A percentile compares a stretch with the other conserved stretches of the same genome.
phyloP scores from a whole-genome alignment of 2,329 filamentous ascomycete genomes.

The Colletotrichum simmondsii region DNA sequence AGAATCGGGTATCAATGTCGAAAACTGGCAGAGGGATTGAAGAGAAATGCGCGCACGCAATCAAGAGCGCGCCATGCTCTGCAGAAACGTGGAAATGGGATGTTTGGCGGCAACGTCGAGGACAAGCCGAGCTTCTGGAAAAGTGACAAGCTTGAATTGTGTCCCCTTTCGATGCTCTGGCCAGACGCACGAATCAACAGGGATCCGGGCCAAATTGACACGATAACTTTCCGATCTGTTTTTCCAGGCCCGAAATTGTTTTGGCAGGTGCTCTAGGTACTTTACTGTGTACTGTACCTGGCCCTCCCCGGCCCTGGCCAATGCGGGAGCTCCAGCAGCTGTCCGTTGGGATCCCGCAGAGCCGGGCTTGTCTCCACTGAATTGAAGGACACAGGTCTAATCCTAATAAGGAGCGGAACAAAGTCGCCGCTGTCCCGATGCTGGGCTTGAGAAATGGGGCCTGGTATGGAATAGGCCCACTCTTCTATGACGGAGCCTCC shows the following conservation, averaged over 20 bases:
- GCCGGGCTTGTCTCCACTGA: neutral
- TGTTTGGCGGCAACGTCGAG: neutral
- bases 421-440: neutral
- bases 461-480: neutral
- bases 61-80: conserved; percentile 32
- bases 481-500: neutral
- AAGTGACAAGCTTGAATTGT: conserved; percentile 25
- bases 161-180: conserved; percentile 25
- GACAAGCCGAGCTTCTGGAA: conserved; percentile 12
- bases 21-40: neutral
- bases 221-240: conserved; percentile 37
- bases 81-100: neutral
- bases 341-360: neutral
- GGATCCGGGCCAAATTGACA: conserved; percentile 35
- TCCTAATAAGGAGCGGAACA: neutral
- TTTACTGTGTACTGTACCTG: too few relatives aligned
- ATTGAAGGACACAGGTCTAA: neutral
- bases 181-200: conserved; percentile 28
- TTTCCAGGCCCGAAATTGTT: conserved; percentile 25
- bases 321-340: conserved; percentile 4
- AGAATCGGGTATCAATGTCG: neutral
- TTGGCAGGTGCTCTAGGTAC: neutral
- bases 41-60: conserved; percentile 19
- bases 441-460: neutral
- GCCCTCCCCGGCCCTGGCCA: neutral